Evolutionary conservation across 768 basidiomycete genomes (phyloP), one percentile per base, ranked within the genome.

Genomic region (Xerocomus spinulosus): DNA sequence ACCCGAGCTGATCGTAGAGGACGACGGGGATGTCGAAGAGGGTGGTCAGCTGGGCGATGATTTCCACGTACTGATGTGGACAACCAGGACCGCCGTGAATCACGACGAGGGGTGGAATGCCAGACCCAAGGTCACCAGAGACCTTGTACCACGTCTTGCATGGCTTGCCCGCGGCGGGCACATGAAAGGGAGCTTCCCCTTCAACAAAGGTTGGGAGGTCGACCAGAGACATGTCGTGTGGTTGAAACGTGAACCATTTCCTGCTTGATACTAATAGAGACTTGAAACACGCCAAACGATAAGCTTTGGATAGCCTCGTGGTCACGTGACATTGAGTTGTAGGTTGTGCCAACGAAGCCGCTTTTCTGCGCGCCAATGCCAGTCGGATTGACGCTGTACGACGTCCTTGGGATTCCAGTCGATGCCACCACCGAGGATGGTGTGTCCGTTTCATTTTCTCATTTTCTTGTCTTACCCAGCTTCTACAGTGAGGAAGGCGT

Each of bases 1-100:
- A 71, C 8, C 80, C 80, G 37, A 82, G 48, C 55, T 82, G 81
- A 57, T 80, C 78, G 61, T 82, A 81, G 38, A 80, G 55, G 33
- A 83, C 55, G 54, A 81, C 68, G 10, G 79, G 78, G 38, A 75
- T 76, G 25, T 52, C 39, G 45, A 66, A 55, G 9, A 59, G 53
- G 5, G 50, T 47, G 21, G 70, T 66, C 38, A 79, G 66, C 37
- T 74, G 71, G 32, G 68, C 58, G 51, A 75, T 53, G 30, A 67
- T 50, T 30, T 69, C 61, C 15, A 78, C 59, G 56, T 75, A 75
- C 34, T 68, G 59, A 47, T 73, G 72, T n/a, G 67, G 57, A 4
- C 66, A 52, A 3, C 81, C 79, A 12, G 76, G 76, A 2, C 77
- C 78, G 5, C 78, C 78, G 46, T 82, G 81, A 5, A 81, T 64